Evolutionary conservation across 768 basidiomycete genomes (phyloP).

Genomic region (Boletus reticuloceps): DNA sequence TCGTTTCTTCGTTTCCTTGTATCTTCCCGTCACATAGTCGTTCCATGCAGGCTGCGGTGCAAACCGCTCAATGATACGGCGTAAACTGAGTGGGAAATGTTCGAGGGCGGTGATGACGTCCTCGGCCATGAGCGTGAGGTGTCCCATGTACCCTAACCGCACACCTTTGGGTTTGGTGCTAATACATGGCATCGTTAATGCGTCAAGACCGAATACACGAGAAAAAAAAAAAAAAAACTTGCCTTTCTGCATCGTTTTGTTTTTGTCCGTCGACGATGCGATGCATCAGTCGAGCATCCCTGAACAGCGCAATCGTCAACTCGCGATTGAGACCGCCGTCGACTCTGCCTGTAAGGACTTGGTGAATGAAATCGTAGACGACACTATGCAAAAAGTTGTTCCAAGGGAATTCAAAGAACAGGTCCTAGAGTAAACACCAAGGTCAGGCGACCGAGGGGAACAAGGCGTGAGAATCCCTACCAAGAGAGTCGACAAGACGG

Average conservation of each 20-base stretch:
- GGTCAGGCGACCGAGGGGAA: conserved; percentile 1
- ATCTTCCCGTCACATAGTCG: conserved; percentile 81
- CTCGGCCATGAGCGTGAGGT: conserved; percentile 91
- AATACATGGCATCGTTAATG: conserved; percentile 9
- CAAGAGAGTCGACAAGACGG: conserved; percentile 72
- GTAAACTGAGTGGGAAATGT: conserved; percentile 80
- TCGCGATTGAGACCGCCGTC: conserved; percentile 84
- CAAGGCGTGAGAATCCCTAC: conserved; percentile 43
- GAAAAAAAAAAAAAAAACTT: conserved; percentile 23
- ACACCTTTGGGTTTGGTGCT: conserved; percentile 74
- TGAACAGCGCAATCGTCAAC: conserved; percentile 78
- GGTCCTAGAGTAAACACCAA: conserved; percentile 49
- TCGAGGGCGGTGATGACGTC: conserved; percentile 90
- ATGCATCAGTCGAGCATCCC: conserved; percentile 80
- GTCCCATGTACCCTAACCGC: conserved; percentile 94
- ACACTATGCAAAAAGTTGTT: conserved; percentile 98
- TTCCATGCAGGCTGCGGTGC: conserved; percentile 86
- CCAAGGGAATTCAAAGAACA: conserved; percentile 96
- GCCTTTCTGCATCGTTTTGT: conserved; percentile 77
- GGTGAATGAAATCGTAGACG: conserved; percentile 94
- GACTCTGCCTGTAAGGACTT: conserved; percentile 86
- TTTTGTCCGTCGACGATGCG: conserved; percentile 86
- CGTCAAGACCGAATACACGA: neutral
- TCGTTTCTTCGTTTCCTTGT: conserved; percentile 81
- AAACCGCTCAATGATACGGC: conserved; percentile 57